phyloP scores from a whole-genome alignment of 306 rosid genomes.

The Castanea sativa region DNA sequence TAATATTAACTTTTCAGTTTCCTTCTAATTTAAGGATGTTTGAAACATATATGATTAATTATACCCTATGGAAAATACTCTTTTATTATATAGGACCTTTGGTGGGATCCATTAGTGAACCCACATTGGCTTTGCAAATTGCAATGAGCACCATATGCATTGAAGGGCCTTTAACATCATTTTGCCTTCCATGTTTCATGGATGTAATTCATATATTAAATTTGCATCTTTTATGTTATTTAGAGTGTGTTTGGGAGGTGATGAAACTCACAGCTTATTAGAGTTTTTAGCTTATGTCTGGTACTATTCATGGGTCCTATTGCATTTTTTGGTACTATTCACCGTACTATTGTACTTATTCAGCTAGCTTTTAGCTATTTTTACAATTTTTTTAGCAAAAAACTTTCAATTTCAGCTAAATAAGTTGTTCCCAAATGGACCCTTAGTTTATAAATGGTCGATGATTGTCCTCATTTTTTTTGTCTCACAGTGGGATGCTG shows the following conservation, averaged over 20 bases:
- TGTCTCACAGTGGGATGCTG: constrained; percentile 81
- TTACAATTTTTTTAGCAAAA: too few relatives aligned
- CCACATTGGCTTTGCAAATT: neutral
- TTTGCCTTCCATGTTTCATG: neutral
- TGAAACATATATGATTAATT: neutral
- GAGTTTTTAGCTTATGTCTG: too few relatives aligned
- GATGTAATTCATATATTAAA: neutral
- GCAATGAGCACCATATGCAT: neutral
- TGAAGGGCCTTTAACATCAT: neutral
- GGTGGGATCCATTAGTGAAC: neutral
- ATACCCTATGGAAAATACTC: neutral
- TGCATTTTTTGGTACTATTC: too few relatives aligned
- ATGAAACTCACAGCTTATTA: too few relatives aligned
- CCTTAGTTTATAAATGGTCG: neutral
- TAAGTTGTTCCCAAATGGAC: too few relatives aligned
- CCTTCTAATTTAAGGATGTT: neutral
- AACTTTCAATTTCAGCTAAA: too few relatives aligned
- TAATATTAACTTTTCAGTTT: neutral
- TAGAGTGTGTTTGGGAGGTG: too few relatives aligned
- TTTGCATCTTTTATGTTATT: constrained; percentile 5
- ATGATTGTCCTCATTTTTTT: constrained; percentile 18
- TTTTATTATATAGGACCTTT: neutral
- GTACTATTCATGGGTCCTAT: too few relatives aligned
- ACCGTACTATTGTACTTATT: too few relatives aligned
- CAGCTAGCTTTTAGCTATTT: too few relatives aligned